Conservation (phyloP, 108 stramenopile species). For the Pseudonitzschia multistriata region DNA sequence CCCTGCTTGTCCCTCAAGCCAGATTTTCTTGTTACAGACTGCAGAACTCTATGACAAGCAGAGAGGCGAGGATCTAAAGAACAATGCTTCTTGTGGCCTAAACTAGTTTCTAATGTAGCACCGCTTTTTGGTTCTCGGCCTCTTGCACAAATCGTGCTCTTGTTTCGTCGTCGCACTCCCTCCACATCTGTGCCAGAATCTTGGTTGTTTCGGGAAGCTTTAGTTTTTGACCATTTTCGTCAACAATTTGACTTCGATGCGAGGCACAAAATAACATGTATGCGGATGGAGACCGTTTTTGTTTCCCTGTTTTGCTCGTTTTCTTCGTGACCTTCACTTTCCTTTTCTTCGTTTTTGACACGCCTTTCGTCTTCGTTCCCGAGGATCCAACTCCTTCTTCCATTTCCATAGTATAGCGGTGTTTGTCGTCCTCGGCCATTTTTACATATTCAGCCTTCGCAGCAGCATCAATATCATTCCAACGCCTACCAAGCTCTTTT, state of each 20-base stretch:
- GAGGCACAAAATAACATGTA: conserved; percentile 54
- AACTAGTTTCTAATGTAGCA: background rate
- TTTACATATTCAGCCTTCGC: conserved; percentile 26
- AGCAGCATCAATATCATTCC: conserved; percentile 30
- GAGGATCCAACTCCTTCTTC: background rate
- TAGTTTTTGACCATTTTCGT: conserved; percentile 42
- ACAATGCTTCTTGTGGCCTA: too few relatives aligned
- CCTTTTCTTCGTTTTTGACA: background rate
- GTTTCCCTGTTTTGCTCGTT: background rate
- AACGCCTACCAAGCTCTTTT: conserved; percentile 57
- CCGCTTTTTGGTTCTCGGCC: conserved; percentile 23
- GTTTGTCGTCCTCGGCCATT: conserved; percentile 25
- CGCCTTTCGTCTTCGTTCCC: background rate
- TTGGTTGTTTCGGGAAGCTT: conserved; percentile 47
- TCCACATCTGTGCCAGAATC: conserved; percentile 47
- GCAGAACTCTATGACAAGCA: too few relatives aligned
- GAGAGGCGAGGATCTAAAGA: too few relatives aligned
- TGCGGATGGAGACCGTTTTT: conserved; percentile 32
- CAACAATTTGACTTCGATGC: conserved; percentile 29
- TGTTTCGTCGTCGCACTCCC: conserved; percentile 29
- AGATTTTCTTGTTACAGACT: too few relatives aligned
- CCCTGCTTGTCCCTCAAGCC: too few relatives aligned
- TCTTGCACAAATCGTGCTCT: conserved; percentile 6
- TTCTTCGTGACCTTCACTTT: background rate
- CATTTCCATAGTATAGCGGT: conserved; percentile 6